Evolutionary conservation across 2,329 filamentous ascomycete species (phyloP), one percentile per base, ranked within the genome.

Genomic region (Metarhizium anisopliae): DNA sequence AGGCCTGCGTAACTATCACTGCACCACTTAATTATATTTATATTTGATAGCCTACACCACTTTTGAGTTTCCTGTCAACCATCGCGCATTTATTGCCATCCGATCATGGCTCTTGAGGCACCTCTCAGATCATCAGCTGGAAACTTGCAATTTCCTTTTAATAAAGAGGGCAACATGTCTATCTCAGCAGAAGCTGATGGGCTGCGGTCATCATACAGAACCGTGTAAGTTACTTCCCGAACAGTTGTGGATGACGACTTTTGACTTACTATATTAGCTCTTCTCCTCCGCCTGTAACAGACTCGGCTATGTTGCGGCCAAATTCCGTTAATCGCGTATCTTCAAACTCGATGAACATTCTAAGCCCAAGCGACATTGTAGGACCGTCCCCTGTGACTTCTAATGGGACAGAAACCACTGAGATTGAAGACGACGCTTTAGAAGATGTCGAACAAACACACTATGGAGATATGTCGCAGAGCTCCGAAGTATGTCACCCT

Each of bases 361-460:
- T 82, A 70, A 80, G 83, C 71, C 78, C 86, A 59, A 85, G 79
- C 66, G 84, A 87, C 63, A 81, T 86, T 61, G 86, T 91, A 54
- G 89, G 90, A 45, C 89, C 89, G 10, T 93, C 89, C 18, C 89
- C 90, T 7, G 89, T 93, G 29, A 91, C 90, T 52, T 94, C 90
- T 43, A 92, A 89, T 67, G 88, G 89, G 57, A 94, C 90, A 29
- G 87, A 87, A 64, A 85, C 82, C 43, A 93, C 90, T 11, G 90
- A 94, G 67, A 91, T 94, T 54, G 90, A 94, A 59, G 89, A 93
- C 60, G 87, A 91, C 60, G 79, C 73, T 51, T 77, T 80, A 47
- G 85, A 89, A 59, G 85, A 85, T 61, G 76, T 79, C 60, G 74
- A 73, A 53, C 65, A 67, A 49, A 60, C 56, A 10, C 63, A 68